Base-by-base conservation (phyloP, 192 early-diverging fungal species). In the Radiomyces spectabilis region DNA sequence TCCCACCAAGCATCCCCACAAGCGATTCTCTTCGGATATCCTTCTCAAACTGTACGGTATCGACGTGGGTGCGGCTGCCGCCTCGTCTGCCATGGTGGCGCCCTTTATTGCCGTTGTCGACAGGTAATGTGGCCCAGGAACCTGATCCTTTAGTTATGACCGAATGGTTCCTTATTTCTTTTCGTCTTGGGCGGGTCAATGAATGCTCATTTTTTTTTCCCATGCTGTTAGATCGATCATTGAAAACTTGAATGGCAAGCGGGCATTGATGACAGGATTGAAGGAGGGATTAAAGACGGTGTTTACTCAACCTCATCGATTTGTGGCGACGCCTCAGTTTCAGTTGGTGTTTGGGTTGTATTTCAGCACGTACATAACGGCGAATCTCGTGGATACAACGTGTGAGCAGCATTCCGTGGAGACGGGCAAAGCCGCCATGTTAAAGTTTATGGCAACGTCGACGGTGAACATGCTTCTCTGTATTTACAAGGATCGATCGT, bases 101-200 rank as follows among this genome's bases (percentile, higher is more conserved):
- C 73, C 73, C 1, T 69, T 75, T 47, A 75, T 75, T 32, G 33
- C 73, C 34, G 57, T 75, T 43, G 65, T 74, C 22, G 72, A 74
- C 45, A 61, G 72, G 72, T 74, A 68, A 19, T 48, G 27, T 42
- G 27, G 22, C 2, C 22, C 22, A 21, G 27, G 29, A 35, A 10
- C 3, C 10, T 39, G 24, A 16, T 32, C 27, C 21, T 2, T 5
- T 29, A 18, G 3, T 37, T 29, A 29, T 5, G 21, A 19, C 0
- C 5, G n/a, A n/a, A n/a, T n/a, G n/a, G n/a, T n/a, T n/a, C 25
- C 15, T 51, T 26, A 13, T 15, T n/a, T 42, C 26, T 47, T 15
- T 9, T 53, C 34, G 29, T 1, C 22, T 2, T 1, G 40, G 13
- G 15, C 31, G 0, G 35, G 10, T 16, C 10, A 32, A 19, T 42